These are phyloP conservation scores for Globomyces pollinis-pini DNA, from an alignment of 192 early-diverging fungal genomes.

Conservation along the genomic window DNA sequence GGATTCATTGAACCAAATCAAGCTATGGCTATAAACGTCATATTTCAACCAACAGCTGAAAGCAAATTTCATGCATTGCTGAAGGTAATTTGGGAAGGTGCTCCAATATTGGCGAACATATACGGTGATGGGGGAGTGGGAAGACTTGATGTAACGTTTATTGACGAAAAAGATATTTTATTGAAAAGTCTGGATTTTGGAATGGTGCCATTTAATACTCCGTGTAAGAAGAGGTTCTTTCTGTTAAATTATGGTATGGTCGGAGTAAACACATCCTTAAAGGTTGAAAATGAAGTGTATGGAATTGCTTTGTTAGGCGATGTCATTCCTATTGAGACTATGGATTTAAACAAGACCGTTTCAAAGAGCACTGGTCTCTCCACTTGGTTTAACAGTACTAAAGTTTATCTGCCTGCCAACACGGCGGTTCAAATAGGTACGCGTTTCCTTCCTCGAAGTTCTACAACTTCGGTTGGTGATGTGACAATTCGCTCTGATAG, in stretches of 20 bases:
- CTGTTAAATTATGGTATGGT: conserved; percentile 52
- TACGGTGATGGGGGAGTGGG: conserved; percentile 46
- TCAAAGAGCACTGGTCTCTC: conserved; percentile 10
- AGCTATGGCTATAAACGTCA: conserved; percentile 30
- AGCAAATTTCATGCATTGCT: conserved; percentile 34
- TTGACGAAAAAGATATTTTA: conserved; percentile 36
- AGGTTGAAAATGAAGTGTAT: conserved; percentile 43
- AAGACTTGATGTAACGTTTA: conserved; percentile 43
- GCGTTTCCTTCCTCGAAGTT: conserved; percentile 35
- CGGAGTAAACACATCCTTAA: conserved; percentile 29
- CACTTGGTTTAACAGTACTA: conserved; percentile 36
- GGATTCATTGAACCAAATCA: conserved; percentile 42
- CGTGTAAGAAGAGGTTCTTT: conserved; percentile 50
- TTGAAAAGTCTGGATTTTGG: conserved; percentile 48
- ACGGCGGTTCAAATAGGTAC: conserved; percentile 40
- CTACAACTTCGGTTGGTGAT: conserved; percentile 31
- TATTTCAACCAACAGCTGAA: conserved; percentile 47
- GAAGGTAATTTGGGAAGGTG: conserved; percentile 50
- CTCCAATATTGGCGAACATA: conserved; percentile 34
- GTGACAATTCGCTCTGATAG: conserved; percentile 42
- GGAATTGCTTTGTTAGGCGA: conserved; percentile 38
- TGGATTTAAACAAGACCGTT: neutral
- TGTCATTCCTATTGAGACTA: conserved; percentile 14
- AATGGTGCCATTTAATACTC: conserved; percentile 53
- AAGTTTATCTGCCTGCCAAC: conserved; percentile 20